Evolutionary conservation across 2,329 filamentous ascomycete species (phyloP), one percentile per base, ranked within the genome.

Genomic region (Scleromitrula shiraiana): DNA sequence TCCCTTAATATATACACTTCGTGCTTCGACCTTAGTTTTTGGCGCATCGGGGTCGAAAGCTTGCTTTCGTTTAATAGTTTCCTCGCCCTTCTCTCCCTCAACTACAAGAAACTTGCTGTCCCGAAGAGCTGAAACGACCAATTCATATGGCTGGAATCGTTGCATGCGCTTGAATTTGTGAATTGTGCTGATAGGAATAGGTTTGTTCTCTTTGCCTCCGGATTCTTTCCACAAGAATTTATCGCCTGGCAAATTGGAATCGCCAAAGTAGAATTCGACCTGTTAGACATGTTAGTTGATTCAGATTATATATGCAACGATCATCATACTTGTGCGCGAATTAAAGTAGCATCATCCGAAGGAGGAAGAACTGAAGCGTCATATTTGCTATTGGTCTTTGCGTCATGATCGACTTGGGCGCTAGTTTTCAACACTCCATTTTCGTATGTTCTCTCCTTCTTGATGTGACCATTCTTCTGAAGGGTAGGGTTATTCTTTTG

Each of bases 231-330:
- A 86, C 58, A 98, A 77, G 71, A 88, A 95, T 66, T 88, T 85
- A 69, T 98, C 94, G 61, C 80, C 82, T 43, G 85, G 83, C 30
- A 98, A 79, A 69, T 96, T 96, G 62, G 83, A 86, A 67, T 94
- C 86, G 61, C 86, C 86, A 69, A 96, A 95, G 76, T 96, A 96
- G 68, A 95, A 96, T 65, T 96, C 89, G 59, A 95, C 87, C 85
- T 94, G 57, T 26, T 19, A 10, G 33, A 19, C 50, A 24, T 22
- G 22, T 54, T 47, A 53, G 48, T 46, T n/a, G 32, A 43, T 17
- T 15, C 30, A 12, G 20, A 12, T n/a, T 23, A 12, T 22, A 24
- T 7, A 45, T 41, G 19, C 24, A 29, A 17, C 17, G 24, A 19
- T 23, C 8, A 26, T 30, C 63, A 58, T 68, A 78, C 78, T 70